These are phyloP conservation scores for Drechslerella dactyloides DNA, from an alignment of 2,329 filamentous ascomycete genomes.

Conservation along the genomic window DNA sequence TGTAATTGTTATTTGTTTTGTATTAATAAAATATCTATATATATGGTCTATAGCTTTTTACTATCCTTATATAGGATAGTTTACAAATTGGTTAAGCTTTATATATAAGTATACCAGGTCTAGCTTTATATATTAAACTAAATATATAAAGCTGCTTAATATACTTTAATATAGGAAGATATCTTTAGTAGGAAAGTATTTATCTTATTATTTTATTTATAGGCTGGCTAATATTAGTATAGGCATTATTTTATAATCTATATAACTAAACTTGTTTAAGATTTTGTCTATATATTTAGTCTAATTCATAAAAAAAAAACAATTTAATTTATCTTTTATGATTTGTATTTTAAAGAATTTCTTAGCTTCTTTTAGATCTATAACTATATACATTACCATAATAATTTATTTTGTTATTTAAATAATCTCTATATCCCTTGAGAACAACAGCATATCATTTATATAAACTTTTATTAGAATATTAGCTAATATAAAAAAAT, in stretches of 20 bases:
- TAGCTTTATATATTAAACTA: slow-evolving; percentile 10
- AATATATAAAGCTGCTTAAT: neutral
- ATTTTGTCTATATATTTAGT: slow-evolving; percentile 2
- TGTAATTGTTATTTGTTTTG: too few relatives aligned
- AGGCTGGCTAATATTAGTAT: neutral
- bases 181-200: too few relatives aligned
- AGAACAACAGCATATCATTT: too few relatives aligned
- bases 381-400: too few relatives aligned
- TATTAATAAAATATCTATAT: slow-evolving; percentile 28
- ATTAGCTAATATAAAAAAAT: too few relatives aligned
- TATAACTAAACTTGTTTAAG: slow-evolving; percentile 1
- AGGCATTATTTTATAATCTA: neutral
- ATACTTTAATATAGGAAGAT: too few relatives aligned
- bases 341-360: slow-evolving; percentile 13
- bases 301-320: slow-evolving; percentile 2
- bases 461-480: too few relatives aligned
- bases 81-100: slow-evolving; percentile 16
- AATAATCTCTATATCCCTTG: too few relatives aligned
- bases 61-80: slow-evolving; percentile 21
- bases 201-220: too few relatives aligned
- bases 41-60: slow-evolving; percentile 26
- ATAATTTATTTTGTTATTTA: neutral
- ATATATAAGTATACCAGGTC: slow-evolving; percentile 17
- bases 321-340: neutral
- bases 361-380: neutral